These are phyloP conservation scores for Penicillium decumbens DNA, from an alignment of 2,329 filamentous ascomycete genomes.

Conservation along the genomic window DNA sequence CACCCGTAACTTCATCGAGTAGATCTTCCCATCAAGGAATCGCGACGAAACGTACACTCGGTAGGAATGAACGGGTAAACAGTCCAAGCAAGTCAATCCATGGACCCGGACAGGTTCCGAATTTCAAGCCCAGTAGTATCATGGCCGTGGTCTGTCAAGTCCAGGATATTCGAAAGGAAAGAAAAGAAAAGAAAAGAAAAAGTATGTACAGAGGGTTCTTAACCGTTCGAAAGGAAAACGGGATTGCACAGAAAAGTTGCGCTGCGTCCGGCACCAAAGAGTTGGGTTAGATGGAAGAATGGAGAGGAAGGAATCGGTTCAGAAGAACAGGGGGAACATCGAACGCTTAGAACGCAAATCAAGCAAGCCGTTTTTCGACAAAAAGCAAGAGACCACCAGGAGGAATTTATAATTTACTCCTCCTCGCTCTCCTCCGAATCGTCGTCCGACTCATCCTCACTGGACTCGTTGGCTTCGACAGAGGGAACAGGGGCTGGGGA, in stretches of 20 bases:
- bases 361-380: conserved; percentile 9
- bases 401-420: conserved; percentile 33
- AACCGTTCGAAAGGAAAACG: conserved; percentile 1
- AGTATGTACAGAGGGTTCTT: conserved; percentile 17
- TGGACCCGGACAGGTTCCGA: conserved; percentile 8
- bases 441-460: conserved; percentile 46
- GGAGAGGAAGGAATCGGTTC: not conserved
- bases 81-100: conserved; percentile 14
- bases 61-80: conserved; percentile 5
- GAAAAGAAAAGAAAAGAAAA: conserved; percentile 7
- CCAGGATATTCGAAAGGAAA: conserved; percentile 10
- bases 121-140: conserved; percentile 8
- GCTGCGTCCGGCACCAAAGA: not conserved
- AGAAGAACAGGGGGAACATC: conserved; percentile 5
- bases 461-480: conserved; percentile 44
- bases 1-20: conserved; percentile 12
- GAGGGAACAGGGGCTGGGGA: conserved; percentile 44
- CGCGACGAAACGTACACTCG: conserved; percentile 4
- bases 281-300: not conserved
- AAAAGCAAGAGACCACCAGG: not conserved
- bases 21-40: conserved; percentile 7
- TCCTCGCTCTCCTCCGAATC: conserved; percentile 48
- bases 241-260: not conserved
- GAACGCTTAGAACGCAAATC: conserved; percentile 23
- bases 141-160: conserved; percentile 3